phyloP scores from a whole-genome alignment of 306 rosid genomes.

The Betula pendula region DNA sequence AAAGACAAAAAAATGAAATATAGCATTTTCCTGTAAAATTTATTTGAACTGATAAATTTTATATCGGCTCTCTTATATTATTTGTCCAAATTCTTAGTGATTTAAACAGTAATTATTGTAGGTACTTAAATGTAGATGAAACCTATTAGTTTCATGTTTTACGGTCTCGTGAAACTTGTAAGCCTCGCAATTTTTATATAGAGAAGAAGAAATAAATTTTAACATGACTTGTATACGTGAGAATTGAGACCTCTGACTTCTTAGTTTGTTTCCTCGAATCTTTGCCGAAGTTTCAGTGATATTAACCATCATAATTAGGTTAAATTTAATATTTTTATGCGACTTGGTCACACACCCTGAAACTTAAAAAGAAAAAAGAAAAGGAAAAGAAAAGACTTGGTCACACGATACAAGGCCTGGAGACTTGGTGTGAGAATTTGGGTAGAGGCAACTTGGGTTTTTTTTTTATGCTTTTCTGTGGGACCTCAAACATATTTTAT shows the following conservation, averaged over 20 bases:
- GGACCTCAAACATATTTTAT: background rate
- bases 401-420: background rate
- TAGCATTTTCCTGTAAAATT: no score
- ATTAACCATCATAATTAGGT: no score
- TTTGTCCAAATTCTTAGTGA: no score
- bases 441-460: no score
- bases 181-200: background rate
- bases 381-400: background rate
- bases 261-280: background rate
- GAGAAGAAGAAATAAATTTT: background rate
- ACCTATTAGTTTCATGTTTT: no score
- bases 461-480: background rate
- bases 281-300: background rate
- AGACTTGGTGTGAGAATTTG: background rate
- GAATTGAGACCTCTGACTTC: background rate
- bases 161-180: background rate
- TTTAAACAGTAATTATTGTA: no score
- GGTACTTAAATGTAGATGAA: no score
- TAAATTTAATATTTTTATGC: no score
- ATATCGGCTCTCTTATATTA: no score
- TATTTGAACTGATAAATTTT: no score
- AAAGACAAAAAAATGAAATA: no score
- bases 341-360: background rate
- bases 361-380: no score
- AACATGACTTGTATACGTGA: background rate